Evolutionary conservation across 371 early-diverging fungal species (phyloP), one percentile per base, ranked within the genome.

Genomic region (Mortierella sp.): DNA sequence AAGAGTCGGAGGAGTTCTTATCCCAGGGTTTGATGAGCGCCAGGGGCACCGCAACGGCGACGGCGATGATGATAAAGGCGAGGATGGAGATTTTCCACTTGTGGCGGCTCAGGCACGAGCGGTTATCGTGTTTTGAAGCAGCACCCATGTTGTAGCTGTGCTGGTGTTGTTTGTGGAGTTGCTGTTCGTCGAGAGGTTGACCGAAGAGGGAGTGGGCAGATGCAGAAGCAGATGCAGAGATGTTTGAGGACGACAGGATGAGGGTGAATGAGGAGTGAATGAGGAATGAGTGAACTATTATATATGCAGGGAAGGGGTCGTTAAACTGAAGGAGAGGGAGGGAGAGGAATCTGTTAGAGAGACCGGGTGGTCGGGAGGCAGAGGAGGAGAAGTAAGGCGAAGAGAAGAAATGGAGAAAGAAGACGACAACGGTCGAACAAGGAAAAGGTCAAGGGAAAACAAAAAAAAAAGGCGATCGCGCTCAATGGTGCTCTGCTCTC

Each of bases 211-310:
- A 90, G 80, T 7, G 89, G 83, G 89, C 91, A 91, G 54, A 88
- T 75, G 38, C 86, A 77, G 44, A 86, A 49, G 3, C 90, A 89
- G n/a, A 91, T 88, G 46, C 90, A 85, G 16, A 89, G 81, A 71
- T 87, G 88, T 56, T 90, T 89, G 18, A 80, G 82, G 7, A 88
- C 87, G 27, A 81, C 71, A 35, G 76, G 76, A 65, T 65, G 65
- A 51, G 65, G 21, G 14, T 35, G 38, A 65, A 65, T 65, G 65
- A 38, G 65, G n/a, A 11, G 8, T 56, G 56, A 21, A 14, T 21
- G 27, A 12, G 12, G 60, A 58, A 58, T n/a, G 58, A 58, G 27
- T 58, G 58, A 58, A 27, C 6, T 54, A 24, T 27, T 27, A 35
- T 65, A 18, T 65, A 38, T 38, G 29, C 7, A 54, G 5, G 65